Evolutionary conservation across 2,329 filamentous ascomycete species (phyloP).

Genomic region (Trichophyton benhamiae): DNA sequence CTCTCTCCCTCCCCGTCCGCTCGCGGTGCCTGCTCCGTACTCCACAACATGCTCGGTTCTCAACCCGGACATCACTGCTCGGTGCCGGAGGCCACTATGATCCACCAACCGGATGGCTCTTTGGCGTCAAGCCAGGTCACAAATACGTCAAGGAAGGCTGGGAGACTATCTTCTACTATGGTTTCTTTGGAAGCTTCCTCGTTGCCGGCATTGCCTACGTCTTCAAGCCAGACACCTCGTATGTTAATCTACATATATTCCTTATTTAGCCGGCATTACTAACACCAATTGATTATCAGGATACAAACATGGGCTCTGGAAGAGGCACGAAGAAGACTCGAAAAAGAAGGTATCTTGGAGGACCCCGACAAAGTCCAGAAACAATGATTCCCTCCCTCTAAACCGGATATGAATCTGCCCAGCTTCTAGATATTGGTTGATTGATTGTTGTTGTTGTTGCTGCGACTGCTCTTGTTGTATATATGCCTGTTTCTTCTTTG

Average conservation of each 20-base stretch:
- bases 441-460: neutral
- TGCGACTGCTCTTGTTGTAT: conserved; percentile 19
- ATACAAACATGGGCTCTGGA: conserved; percentile 99
- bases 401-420: neutral
- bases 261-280: neutral
- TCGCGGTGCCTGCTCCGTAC: conserved; percentile 28
- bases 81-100: conserved; percentile 58
- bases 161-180: conserved; percentile 77
- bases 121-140: conserved; percentile 85
- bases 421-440: conserved; percentile 7
- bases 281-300: conserved; percentile 37
- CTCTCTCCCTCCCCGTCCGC: conserved; percentile 28
- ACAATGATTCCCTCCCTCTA: conserved; percentile 30
- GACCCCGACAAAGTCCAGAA: conserved; percentile 54
- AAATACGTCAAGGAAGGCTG: conserved; percentile 94
- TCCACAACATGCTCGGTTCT: conserved; percentile 22
- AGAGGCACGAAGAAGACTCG: conserved; percentile 87
- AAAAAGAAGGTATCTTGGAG: conserved; percentile 84
- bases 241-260: conserved; percentile 36
- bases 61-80: conserved; percentile 28
- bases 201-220: conserved; percentile 70
- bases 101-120: conserved; percentile 81
- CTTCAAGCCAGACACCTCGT: conserved; percentile 98
- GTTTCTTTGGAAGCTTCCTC: conserved; percentile 66
- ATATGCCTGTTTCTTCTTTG: conserved; percentile 26